A percentile compares a stretch with the other conserved stretches of the same genome.
phyloP scores from a whole-genome alignment of 352 stramenopile species.

The Phytophthora cryptogea region DNA sequence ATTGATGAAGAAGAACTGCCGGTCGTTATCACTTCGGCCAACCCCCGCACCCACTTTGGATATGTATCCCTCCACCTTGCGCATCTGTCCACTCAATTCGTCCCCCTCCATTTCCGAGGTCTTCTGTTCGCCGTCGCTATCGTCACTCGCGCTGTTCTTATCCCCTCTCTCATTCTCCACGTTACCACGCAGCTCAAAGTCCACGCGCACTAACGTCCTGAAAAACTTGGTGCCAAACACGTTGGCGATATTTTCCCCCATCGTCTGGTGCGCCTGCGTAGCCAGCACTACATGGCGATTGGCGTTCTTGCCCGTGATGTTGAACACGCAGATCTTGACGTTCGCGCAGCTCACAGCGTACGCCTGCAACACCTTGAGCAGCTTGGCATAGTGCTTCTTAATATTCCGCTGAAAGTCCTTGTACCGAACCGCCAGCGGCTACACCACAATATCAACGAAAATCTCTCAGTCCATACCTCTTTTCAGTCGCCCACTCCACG shows the following conservation, averaged over 20 bases:
- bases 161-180: slow-evolving; percentile 17
- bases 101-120: slow-evolving; percentile 24
- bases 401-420: slow-evolving; percentile 94
- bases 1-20: slow-evolving; percentile 98
- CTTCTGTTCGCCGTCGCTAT: slow-evolving; percentile 25
- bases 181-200: slow-evolving; percentile 62
- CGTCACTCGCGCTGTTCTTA: slow-evolving; percentile 19
- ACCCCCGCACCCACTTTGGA: slow-evolving; percentile 73
- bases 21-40: slow-evolving; percentile 84
- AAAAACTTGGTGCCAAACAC: slow-evolving; percentile 95
- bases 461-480: not conserved
- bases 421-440: slow-evolving; percentile 91
- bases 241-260: slow-evolving; percentile 87
- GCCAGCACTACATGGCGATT: slow-evolving; percentile 60
- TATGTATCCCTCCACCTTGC: slow-evolving; percentile 69
- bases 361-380: slow-evolving; percentile 92
- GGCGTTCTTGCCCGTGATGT: slow-evolving; percentile 53
- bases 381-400: slow-evolving; percentile 92
- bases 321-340: slow-evolving; percentile 65
- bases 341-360: slow-evolving; percentile 68
- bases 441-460: slow-evolving; percentile 7
- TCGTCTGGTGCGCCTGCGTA: slow-evolving; percentile 65
- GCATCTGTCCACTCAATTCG: slow-evolving; percentile 24
- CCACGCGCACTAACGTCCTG: slow-evolving; percentile 65
- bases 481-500: not conserved